phyloP scores from a whole-genome alignment of 371 early-diverging fungal species.

The Mortierella sp. region DNA sequence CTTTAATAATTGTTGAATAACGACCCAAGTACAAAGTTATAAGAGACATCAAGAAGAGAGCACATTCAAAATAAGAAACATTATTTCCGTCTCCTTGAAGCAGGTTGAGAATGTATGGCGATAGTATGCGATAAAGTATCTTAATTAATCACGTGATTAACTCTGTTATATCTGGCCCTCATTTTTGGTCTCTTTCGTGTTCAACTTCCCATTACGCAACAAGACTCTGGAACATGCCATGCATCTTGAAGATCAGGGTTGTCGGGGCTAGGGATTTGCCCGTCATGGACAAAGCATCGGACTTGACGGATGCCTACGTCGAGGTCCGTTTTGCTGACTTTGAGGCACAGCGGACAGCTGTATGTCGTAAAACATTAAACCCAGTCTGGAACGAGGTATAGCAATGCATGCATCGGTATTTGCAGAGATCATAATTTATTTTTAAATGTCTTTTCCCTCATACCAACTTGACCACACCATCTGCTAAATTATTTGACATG shows the following conservation, averaged over 20 bases:
- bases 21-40: conserved; percentile 70
- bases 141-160: background rate
- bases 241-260: conserved; percentile 79
- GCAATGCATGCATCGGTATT: background rate
- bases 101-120: background rate
- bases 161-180: background rate
- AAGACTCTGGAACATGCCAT: conserved; percentile 66
- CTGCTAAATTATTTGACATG: too few species aligned
- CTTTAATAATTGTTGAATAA: conserved; percentile 69
- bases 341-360: conserved; percentile 70
- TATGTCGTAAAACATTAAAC: conserved; percentile 74
- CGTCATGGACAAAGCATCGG: conserved; percentile 82
- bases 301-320: conserved; percentile 81
- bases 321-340: conserved; percentile 79
- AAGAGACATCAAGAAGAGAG: conserved; percentile 76
- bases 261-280: conserved; percentile 79
- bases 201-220: conserved; percentile 3
- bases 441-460: background rate
- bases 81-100: background rate
- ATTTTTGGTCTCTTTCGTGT: background rate
- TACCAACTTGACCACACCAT: background rate
- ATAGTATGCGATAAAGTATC: background rate
- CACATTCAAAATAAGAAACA: conserved; percentile 39
- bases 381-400: conserved; percentile 81
- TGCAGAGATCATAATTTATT: background rate